phyloP scores from a whole-genome alignment of 208 protist genomes.

The Crithidia expoeki region DNA sequence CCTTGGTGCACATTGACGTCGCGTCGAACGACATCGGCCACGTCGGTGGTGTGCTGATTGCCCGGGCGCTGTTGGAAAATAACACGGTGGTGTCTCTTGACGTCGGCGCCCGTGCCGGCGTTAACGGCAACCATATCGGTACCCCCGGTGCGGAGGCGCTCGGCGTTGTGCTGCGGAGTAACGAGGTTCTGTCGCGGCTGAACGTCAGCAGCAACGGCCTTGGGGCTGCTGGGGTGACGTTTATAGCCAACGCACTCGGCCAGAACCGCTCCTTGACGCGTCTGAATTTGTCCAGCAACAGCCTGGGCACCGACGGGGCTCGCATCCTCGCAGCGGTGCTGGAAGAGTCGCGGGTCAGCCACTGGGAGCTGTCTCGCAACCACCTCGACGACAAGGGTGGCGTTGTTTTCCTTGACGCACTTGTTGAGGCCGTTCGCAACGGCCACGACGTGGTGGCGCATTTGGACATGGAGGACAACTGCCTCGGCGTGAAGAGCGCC shows the following conservation, averaged over 20 bases:
- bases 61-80: slow-evolving; percentile 82
- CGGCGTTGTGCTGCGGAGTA: slow-evolving; percentile 72
- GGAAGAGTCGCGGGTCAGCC: slow-evolving; percentile 50
- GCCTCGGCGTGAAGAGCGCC: slow-evolving; percentile 52
- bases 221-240: slow-evolving; percentile 65
- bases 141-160: slow-evolving; percentile 80
- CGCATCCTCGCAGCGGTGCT: slow-evolving; percentile 64
- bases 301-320: slow-evolving; percentile 76
- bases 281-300: slow-evolving; percentile 89
- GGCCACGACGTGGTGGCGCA: slow-evolving; percentile 60
- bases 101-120: slow-evolving; percentile 80
- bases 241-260: slow-evolving; percentile 62
- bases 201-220: slow-evolving; percentile 92
- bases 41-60: slow-evolving; percentile 76
- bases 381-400: slow-evolving; percentile 75
- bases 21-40: slow-evolving; percentile 92
- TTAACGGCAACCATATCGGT: slow-evolving; percentile 93
- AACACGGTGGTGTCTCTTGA: slow-evolving; percentile 92
- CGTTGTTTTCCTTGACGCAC: slow-evolving; percentile 56
- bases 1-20: slow-evolving; percentile 85
- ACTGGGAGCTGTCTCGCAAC: slow-evolving; percentile 79
- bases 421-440: slow-evolving; percentile 59
- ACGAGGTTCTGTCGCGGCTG: slow-evolving; percentile 83
- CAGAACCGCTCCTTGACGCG: slow-evolving; percentile 81
- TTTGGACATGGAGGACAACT: slow-evolving; percentile 79